phyloP scores from a whole-genome alignment of 768 basidiomycete genomes.

The Trametes villosa region DNA sequence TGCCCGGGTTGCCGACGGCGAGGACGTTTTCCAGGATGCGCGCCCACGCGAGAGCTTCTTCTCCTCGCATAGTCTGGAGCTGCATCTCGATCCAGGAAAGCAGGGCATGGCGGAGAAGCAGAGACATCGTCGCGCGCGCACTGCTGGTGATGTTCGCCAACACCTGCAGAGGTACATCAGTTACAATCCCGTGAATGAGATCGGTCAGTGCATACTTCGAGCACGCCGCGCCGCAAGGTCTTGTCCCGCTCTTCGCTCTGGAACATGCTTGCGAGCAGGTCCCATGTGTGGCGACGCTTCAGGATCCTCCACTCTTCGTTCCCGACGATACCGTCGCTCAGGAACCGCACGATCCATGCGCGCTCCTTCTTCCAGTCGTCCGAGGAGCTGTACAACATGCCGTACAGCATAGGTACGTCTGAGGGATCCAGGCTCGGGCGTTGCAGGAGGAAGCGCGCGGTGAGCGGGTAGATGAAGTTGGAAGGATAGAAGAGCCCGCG shows the following conservation, averaged over 20 bases:
- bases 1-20: slow-evolving; percentile 50
- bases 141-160: slow-evolving; percentile 77
- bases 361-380: slow-evolving; percentile 83
- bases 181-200: neutral
- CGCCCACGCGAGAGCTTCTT: slow-evolving; percentile 61
- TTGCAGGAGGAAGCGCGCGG: slow-evolving; percentile 88
- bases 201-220: slow-evolving; percentile 60
- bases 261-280: slow-evolving; percentile 81
- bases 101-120: slow-evolving; percentile 73
- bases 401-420: slow-evolving; percentile 92
- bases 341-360: slow-evolving; percentile 85
- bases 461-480: slow-evolving; percentile 85
- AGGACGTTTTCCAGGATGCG: slow-evolving; percentile 69
- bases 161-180: slow-evolving; percentile 42
- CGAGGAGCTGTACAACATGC: slow-evolving; percentile 82
- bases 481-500: slow-evolving; percentile 85
- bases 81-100: slow-evolving; percentile 87
- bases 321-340: slow-evolving; percentile 79
- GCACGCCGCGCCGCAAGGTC: slow-evolving; percentile 56
- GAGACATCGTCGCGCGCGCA: slow-evolving; percentile 65
- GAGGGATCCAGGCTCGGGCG: slow-evolving; percentile 76
- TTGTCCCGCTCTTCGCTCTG: slow-evolving; percentile 64
- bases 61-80: slow-evolving; percentile 39
- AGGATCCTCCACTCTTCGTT: slow-evolving; percentile 82
- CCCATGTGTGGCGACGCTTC: slow-evolving; percentile 86